These are phyloP conservation scores for Backusella westeae DNA, from an alignment of 192 early-diverging fungal species.

Conservation along the genomic window DNA sequence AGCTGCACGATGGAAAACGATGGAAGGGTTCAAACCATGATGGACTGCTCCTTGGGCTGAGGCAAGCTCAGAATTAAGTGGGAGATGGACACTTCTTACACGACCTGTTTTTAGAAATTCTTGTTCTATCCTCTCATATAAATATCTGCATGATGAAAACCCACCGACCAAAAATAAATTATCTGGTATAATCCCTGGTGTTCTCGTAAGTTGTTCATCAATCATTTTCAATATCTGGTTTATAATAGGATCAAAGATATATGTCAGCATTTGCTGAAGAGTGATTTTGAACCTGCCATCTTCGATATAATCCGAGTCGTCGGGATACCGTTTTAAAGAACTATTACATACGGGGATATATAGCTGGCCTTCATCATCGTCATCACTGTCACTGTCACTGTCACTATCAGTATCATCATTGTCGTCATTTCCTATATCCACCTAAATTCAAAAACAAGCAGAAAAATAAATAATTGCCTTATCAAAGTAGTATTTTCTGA, in stretches of 20 bases:
- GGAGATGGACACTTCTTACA: conserved; percentile 32
- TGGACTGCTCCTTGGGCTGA: conserved; percentile 43
- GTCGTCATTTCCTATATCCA: not conserved
- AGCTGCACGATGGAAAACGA: conserved; percentile 25
- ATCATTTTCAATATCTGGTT: conserved; percentile 37
- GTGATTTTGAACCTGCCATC: not conserved
- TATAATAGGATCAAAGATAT: conserved; percentile 32
- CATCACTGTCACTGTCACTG: not conserved
- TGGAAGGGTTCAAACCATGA: conserved; percentile 32
- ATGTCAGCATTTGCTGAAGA: not conserved
- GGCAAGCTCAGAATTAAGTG: conserved; percentile 33
- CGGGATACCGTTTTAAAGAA: too few species aligned
- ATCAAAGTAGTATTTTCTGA: not conserved
- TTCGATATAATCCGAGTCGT: not conserved
- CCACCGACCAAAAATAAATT: conserved; percentile 44
- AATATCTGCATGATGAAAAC: conserved; percentile 32
- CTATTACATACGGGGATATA: too few species aligned
- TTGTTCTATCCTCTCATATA: conserved; percentile 28
- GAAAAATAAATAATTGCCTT: not conserved
- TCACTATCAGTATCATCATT: too few species aligned
- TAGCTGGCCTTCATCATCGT: not conserved
- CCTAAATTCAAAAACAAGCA: conserved; percentile 9
- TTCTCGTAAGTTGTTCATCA: conserved; percentile 30
- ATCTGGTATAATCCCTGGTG: conserved; percentile 7
- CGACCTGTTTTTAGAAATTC: conserved; percentile 30